Percentiles rank a stretch among this genome's conserved stretches.
Conservation (phyloP, 208 protist species). For the Trypanosoma brucei region DNA sequence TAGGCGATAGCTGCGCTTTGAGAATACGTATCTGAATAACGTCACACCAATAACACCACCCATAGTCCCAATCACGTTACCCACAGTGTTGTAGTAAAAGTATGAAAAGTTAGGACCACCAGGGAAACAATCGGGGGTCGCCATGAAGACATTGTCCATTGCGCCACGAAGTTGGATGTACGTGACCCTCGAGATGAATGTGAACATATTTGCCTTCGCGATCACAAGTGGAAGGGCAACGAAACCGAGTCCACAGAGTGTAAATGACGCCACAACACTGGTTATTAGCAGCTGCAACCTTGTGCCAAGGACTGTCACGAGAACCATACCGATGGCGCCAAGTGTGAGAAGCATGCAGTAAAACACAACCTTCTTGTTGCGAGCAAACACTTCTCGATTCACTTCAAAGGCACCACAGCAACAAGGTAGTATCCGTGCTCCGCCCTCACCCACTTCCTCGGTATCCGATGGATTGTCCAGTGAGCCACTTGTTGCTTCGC, state of each 20-base stretch:
- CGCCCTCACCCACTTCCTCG: not conserved
- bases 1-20: slow-evolving; percentile 49
- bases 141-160: slow-evolving; percentile 62
- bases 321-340: slow-evolving; percentile 37
- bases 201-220: slow-evolving; percentile 64
- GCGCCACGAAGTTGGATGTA: slow-evolving; percentile 65
- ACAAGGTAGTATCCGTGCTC: slow-evolving; percentile 13
- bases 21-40: slow-evolving; percentile 60
- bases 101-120: slow-evolving; percentile 62
- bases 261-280: slow-evolving; percentile 29
- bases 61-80: slow-evolving; percentile 40
- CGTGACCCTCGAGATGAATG: slow-evolving; percentile 40
- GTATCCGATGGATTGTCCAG: not conserved
- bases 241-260: slow-evolving; percentile 40
- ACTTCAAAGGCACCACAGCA: slow-evolving; percentile 50
- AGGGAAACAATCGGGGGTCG: slow-evolving; percentile 29
- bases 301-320: slow-evolving; percentile 36
- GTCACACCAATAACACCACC: slow-evolving; percentile 52
- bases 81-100: slow-evolving; percentile 64
- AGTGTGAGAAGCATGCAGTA: slow-evolving; percentile 47
- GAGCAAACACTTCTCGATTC: slow-evolving; percentile 48
- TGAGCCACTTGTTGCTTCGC: not conserved
- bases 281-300: slow-evolving; percentile 30
- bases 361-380: slow-evolving; percentile 49
- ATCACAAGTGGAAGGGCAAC: slow-evolving; percentile 58